Evolutionary conservation across 2,329 filamentous ascomycete species (phyloP), one percentile per base, ranked within the genome.

Genomic region (Alternaria alternata): DNA sequence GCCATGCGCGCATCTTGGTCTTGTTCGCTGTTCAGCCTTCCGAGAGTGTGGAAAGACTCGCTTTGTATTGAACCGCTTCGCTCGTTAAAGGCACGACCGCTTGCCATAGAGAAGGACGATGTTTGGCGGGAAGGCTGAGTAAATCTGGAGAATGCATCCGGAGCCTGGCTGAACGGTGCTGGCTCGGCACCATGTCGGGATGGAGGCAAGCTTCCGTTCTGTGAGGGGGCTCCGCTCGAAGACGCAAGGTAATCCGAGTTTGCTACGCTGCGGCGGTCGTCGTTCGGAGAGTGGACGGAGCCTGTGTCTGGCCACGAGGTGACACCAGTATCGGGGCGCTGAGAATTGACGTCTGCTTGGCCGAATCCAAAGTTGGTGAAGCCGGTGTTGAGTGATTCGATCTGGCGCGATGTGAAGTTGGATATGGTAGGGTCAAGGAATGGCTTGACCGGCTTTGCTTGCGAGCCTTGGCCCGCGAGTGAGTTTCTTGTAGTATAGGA

Each of bases 171-270:
- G 51, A 75, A 80, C 32, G 74, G 72, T 6, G 75, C 64, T 24
- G 75, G 74, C 46, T 83, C 78, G 16, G 78, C 78, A 11, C 80
- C 78, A 56, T 86, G 83, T 48, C 85, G 82, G 36, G 87, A 87
- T 2, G 86, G 82, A 44, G 87, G 85, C 47, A 86, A 77, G 72
- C 82, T 87, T 42, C 80, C 78, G 59, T 87, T 87, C 61, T 85
- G 81, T n/a, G 86, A 84, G 4, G 80, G 74, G 18, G 80, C 77
- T 48, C 79, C 79, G 48, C 82, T 83, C 2, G 75, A 75, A 16
- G 80, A 71, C 34, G 73, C 77, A 62, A 83, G 81, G 68, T 82
- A 86, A 8, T 81, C 78, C 5, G 78, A 77, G 41, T 75, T 74
- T 48, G 76, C 73, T 22, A 77, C 70, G 52, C 80, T 76, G 28